phyloP scores from a whole-genome alignment of 2,329 filamentous ascomycete genomes.

The Ophiosphaerella narmari region DNA sequence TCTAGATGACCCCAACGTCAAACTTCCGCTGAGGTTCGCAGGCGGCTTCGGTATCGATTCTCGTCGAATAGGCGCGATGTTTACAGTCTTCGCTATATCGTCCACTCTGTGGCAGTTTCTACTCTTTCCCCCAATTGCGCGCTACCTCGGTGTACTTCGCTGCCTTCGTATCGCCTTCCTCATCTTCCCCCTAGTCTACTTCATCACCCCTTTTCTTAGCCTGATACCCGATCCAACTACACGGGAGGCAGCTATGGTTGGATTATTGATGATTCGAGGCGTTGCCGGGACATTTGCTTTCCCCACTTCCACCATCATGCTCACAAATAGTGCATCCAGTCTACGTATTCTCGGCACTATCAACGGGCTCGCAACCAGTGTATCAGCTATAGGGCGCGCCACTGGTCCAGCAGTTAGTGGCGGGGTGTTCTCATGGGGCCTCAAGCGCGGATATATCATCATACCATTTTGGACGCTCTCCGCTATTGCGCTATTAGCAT shows the following conservation, averaged over 20 bases:
- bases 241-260: conserved; percentile 66
- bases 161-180: conserved; percentile 72
- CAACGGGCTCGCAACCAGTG: conserved; percentile 86
- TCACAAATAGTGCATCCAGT: conserved; percentile 83
- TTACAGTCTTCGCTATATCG: conserved; percentile 78
- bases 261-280: conserved; percentile 74
- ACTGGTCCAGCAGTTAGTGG: conserved; percentile 77
- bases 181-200: conserved; percentile 74
- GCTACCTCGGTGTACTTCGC: conserved; percentile 71
- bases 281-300: conserved; percentile 82
- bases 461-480: conserved; percentile 82
- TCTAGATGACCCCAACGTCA: conserved; percentile 58
- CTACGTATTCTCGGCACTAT: conserved; percentile 81
- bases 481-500: conserved; percentile 65
- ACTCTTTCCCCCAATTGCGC: conserved; percentile 77
- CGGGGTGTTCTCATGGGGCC: conserved; percentile 73
- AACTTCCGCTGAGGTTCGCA: conserved; percentile 78
- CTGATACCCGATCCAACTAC: conserved; percentile 57
- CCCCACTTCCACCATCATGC: conserved; percentile 84
- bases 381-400: conserved; percentile 79
- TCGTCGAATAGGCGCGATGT: conserved; percentile 79
- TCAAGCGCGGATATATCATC: conserved; percentile 75
- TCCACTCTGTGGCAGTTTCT: conserved; percentile 86
- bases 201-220: conserved; percentile 80
- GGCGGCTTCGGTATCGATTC: conserved; percentile 79